Conservation (phyloP, 805 yeast genomes). For the Ogataea parapolymorpha region DNA sequence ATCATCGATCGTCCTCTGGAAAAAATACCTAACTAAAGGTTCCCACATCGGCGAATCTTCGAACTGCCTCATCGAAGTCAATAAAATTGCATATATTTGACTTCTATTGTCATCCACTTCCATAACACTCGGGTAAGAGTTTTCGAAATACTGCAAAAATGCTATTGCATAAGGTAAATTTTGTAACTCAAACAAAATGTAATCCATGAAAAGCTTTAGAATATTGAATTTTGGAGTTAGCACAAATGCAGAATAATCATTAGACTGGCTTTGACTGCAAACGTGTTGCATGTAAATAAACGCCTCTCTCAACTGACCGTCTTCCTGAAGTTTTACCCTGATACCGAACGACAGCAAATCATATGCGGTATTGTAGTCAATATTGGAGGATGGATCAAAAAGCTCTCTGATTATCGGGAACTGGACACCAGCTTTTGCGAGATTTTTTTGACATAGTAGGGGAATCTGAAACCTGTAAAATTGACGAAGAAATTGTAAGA, state of each 20-base stretch:
- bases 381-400: background rate
- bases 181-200: conserved; percentile 8
- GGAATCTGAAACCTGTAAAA: conserved; percentile 10
- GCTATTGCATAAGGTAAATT: conserved; percentile 25
- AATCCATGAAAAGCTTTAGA: conserved; percentile 9
- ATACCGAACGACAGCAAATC: conserved; percentile 7
- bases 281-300: conserved; percentile 6
- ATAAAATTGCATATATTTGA: conserved; percentile 12
- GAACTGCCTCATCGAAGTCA: conserved; percentile 16
- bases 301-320: conserved; percentile 2
- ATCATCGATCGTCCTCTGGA: conserved; percentile 12
- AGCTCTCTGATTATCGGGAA: conserved; percentile 12
- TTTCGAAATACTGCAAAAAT: conserved; percentile 11
- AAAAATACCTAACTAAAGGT: conserved; percentile 16
- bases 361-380: conserved; percentile 1
- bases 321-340: background rate
- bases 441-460: conserved; percentile 4
- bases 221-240: conserved; percentile 3
- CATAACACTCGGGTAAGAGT: conserved; percentile 2
- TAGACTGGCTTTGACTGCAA: background rate
- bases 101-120: conserved; percentile 3
- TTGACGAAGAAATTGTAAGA: conserved; percentile 4
- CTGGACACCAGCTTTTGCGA: conserved; percentile 3
- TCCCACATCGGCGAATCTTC: conserved; percentile 19
- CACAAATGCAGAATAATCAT: background rate